A percentile compares a stretch with the other conserved stretches of the same genome.
phyloP scores from a whole-genome alignment of 2,329 filamentous ascomycete species.

The Pestalotiopsis sp. region DNA sequence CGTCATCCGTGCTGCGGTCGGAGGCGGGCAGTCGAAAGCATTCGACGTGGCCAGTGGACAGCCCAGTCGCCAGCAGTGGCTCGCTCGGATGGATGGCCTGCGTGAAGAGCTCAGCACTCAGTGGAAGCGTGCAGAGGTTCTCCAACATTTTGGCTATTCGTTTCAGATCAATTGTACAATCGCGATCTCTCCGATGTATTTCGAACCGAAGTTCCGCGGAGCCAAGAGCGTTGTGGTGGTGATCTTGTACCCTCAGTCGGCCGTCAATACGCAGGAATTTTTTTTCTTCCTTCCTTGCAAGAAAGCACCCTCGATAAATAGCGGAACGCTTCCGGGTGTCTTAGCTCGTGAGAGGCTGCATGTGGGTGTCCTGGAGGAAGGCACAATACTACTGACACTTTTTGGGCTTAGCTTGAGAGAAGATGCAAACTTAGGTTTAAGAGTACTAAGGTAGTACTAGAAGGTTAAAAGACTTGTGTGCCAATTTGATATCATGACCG shows the following conservation, averaged over 20 bases:
- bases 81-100: constrained; percentile 85
- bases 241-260: neutral
- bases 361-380: too few species aligned
- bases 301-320: neutral
- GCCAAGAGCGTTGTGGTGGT: neutral
- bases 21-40: constrained; percentile 72
- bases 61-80: constrained; percentile 83
- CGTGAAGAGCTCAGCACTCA: constrained; percentile 84
- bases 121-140: constrained; percentile 86
- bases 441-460: too few species aligned
- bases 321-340: neutral
- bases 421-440: too few species aligned
- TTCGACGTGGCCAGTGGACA: constrained; percentile 84
- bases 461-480: too few species aligned
- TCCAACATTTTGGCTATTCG: constrained; percentile 69
- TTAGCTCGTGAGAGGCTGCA: neutral
- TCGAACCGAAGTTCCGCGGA: neutral
- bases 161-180: neutral
- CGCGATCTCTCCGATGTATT: neutral
- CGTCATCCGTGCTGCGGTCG: constrained; percentile 52
- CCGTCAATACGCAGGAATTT: neutral
- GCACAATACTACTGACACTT: too few species aligned
- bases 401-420: too few species aligned
- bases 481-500: too few species aligned
- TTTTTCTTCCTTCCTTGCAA: neutral